Evolutionary conservation across 345 rosid genomes (phyloP).

Genomic region (Leavenworthia alabamica): DNA sequence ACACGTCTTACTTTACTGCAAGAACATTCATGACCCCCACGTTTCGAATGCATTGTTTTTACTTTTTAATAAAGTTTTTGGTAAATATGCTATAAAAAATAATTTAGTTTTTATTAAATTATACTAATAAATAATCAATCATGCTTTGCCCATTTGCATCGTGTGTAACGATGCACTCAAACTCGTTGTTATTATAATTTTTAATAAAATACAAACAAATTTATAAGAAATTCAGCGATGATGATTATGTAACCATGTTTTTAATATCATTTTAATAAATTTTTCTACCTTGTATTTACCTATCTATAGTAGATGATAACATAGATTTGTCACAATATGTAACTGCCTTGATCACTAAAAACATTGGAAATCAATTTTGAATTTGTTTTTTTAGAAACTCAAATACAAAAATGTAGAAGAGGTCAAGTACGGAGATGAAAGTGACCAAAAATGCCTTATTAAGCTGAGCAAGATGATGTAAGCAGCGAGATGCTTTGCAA

Average conservation of each 20-base stretch:
- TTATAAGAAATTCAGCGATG: not conserved
- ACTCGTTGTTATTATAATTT: not conserved
- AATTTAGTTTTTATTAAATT: not conserved
- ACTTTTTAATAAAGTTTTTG: not conserved
- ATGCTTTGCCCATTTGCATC: conserved; percentile 13
- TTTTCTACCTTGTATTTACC: not conserved
- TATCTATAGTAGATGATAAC: not conserved
- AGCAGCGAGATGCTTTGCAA: conserved; percentile 19
- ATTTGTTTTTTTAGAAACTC: not conserved
- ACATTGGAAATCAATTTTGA: not conserved
- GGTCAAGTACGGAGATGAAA: not conserved
- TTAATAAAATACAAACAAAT: not conserved
- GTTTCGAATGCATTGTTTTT: conserved; percentile 22
- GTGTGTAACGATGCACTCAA: conserved; percentile 3
- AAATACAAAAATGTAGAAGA: not conserved
- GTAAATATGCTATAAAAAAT: not conserved
- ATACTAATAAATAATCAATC: conserved; percentile 22
- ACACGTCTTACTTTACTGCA: conserved; percentile 32
- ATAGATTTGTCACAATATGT: not conserved
- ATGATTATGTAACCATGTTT: no score
- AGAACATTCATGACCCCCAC: conserved; percentile 33
- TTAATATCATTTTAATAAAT: not conserved
- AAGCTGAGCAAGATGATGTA: conserved; percentile 20
- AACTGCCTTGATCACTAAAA: not conserved
- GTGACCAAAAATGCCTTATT: conserved; percentile 10